Percentiles rank a stretch among this genome's conserved stretches.
Conservation (phyloP, 176 grass and related monocot genomes). For the Cocos nucifera region DNA sequence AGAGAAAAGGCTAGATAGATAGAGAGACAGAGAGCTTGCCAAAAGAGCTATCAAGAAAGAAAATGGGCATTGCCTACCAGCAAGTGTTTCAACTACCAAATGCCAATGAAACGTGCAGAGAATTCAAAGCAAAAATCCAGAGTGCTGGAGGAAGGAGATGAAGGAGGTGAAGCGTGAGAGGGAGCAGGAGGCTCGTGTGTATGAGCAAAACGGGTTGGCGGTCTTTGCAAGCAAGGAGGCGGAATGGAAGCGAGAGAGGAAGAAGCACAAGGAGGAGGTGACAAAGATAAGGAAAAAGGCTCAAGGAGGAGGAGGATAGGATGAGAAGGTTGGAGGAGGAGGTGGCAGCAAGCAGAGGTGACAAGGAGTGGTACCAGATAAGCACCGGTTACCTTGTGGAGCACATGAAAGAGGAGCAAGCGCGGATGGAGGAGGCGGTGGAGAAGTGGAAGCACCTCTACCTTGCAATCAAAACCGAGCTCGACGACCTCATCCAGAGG, state of each 20-base stretch:
- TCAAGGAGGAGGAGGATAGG: slow-evolving; percentile 25
- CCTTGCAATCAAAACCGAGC: slow-evolving; percentile 43
- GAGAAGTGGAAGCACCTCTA: slow-evolving; percentile 50
- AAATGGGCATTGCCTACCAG: slow-evolving; percentile 29
- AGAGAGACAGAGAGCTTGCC: background rate
- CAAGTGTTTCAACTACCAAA: slow-evolving; percentile 4
- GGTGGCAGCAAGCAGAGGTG: slow-evolving; percentile 3
- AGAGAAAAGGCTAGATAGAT: no score
- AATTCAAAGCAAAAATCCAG: slow-evolving; percentile 18
- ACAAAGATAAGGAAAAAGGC: slow-evolving; percentile 6
- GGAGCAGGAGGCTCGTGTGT: slow-evolving; percentile 16
- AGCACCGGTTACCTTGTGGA: slow-evolving; percentile 18
- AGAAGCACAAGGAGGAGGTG: slow-evolving; percentile 27
- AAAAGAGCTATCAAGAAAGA: background rate
- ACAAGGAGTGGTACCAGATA: slow-evolving; percentile 11
- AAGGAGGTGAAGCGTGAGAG: slow-evolving; percentile 20
- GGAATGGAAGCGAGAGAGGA: slow-evolving; percentile 30
- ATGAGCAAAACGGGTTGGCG: slow-evolving; percentile 17
- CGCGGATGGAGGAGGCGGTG: slow-evolving; percentile 30
- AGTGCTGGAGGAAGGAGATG: slow-evolving; percentile 29
- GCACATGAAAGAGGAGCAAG: slow-evolving; percentile 32
- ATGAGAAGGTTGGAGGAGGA: slow-evolving; percentile 12
- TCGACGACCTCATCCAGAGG: slow-evolving; percentile 46
- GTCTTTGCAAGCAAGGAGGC: slow-evolving; percentile 28
- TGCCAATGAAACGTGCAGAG: background rate